These are phyloP conservation scores for Thalassiosira exigua DNA, from an alignment of 352 stramenopile species.

Conservation along the genomic window DNA sequence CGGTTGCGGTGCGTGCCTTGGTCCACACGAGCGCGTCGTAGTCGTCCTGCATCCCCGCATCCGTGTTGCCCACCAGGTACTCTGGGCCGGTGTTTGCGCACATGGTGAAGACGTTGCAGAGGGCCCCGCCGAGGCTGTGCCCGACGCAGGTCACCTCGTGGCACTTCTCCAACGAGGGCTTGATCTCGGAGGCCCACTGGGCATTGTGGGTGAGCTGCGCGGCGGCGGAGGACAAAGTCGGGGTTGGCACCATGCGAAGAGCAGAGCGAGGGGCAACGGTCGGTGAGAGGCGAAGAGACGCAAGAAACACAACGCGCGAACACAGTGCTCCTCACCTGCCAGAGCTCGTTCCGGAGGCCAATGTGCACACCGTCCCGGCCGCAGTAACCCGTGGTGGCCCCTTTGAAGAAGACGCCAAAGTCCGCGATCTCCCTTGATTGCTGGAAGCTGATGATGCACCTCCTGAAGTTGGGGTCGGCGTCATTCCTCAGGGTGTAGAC, in stretches of 20 bases:
- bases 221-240: conserved; percentile 4
- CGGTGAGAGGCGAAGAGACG: too few species aligned
- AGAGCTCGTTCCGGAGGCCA: conserved; percentile 30
- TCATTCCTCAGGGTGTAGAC: conserved; percentile 34
- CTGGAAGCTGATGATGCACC: conserved; percentile 39
- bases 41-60: too few species aligned
- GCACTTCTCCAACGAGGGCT: conserved; percentile 42
- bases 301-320: too few species aligned
- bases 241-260: conserved; percentile 12
- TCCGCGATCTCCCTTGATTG: conserved; percentile 20
- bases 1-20: too few species aligned
- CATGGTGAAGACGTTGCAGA: conserved; percentile 53
- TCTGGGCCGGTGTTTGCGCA: too few species aligned
- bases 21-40: too few species aligned
- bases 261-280: too few species aligned
- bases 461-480: conserved; percentile 3
- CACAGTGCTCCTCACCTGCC: conserved; percentile 14
- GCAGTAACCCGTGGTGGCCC: conserved; percentile 34
- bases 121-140: conserved; percentile 34
- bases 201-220: conserved; percentile 6
- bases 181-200: conserved; percentile 14
- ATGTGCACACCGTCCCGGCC: conserved; percentile 28
- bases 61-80: too few species aligned
- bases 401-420: conserved; percentile 9
- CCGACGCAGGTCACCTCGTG: conserved; percentile 46